Conservation (phyloP, 2,329 filamentous ascomycete genomes). For the Cercospora sp. region DNA sequence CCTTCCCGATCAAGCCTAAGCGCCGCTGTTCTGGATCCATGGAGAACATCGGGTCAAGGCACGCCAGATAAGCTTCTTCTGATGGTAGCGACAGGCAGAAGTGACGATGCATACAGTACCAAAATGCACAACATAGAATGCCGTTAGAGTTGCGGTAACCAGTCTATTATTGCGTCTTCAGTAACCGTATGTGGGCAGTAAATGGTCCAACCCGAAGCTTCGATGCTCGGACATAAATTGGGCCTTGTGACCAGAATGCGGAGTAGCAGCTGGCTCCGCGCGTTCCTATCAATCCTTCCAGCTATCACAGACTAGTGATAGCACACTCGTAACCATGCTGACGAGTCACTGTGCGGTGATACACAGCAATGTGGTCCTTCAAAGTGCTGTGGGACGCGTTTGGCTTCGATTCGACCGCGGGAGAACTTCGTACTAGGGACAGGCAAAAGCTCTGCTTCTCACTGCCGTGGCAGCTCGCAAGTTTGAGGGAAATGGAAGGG, state of each 20-base stretch:
- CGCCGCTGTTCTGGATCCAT: neutral
- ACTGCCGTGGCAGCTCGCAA: neutral
- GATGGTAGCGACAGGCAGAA: neutral
- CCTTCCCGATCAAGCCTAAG: slow-evolving; percentile 9
- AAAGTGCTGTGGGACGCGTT: neutral
- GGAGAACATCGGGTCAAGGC: neutral
- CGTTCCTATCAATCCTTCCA: neutral
- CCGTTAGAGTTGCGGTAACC: neutral
- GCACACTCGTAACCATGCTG: neutral
- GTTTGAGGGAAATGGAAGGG: neutral
- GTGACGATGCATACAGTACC: neutral
- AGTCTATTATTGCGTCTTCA: neutral
- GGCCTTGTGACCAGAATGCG: slow-evolving; percentile 1
- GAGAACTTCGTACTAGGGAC: neutral
- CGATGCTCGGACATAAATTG: neutral
- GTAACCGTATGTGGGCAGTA: neutral
- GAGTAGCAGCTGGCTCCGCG: neutral
- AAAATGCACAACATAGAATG: neutral
- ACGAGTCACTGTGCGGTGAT: neutral
- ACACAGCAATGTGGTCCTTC: neutral
- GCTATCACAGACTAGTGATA: neutral
- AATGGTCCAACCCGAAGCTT: neutral
- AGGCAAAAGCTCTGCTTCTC: neutral
- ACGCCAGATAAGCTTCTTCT: slow-evolving; percentile 2
- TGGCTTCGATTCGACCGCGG: neutral